phyloP scores from a whole-genome alignment of 1,139 yeast genomes.

The Nadsonia starkeyi-henricii region DNA sequence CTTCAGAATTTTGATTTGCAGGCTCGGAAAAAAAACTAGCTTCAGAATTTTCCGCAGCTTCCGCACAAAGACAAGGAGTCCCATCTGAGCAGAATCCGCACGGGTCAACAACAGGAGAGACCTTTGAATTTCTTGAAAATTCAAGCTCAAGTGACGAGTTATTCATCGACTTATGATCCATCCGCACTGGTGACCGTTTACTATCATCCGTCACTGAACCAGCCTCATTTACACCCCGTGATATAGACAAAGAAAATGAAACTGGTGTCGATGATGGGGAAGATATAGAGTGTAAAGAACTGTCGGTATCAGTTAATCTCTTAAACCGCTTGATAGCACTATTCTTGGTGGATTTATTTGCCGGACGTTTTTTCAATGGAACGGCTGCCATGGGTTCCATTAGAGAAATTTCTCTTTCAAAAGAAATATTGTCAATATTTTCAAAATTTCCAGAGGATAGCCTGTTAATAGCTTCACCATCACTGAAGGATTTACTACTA shows the following conservation, averaged over 20 bases:
- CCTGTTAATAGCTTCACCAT: too few species aligned
- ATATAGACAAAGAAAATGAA: background rate
- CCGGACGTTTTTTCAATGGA: constrained; percentile 12
- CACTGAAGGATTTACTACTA: background rate
- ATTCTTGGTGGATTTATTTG: constrained; percentile 4
- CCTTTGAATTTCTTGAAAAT: background rate
- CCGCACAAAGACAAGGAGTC: constrained; percentile 83
- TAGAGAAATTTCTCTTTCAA: constrained; percentile 10
- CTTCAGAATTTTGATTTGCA: background rate
- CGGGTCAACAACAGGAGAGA: constrained; percentile 32
- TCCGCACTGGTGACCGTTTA: constrained; percentile 1
- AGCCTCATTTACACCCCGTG: background rate
- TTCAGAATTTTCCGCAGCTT: constrained; percentile 31
- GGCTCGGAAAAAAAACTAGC: background rate
- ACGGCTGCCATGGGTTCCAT: constrained; percentile 15
- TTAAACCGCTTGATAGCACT: constrained; percentile 8
- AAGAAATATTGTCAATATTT: background rate
- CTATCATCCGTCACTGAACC: background rate
- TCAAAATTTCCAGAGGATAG: background rate
- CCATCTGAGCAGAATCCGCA: constrained; percentile 90
- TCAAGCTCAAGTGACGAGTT: background rate
- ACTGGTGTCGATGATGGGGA: constrained; percentile 1
- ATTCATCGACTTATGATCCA: background rate
- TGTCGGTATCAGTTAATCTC: constrained; percentile 5
- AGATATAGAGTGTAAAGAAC: background rate